These are phyloP conservation scores for Coemansia interrupta DNA, from an alignment of 192 early-diverging fungal genomes.

Conservation along the genomic window DNA sequence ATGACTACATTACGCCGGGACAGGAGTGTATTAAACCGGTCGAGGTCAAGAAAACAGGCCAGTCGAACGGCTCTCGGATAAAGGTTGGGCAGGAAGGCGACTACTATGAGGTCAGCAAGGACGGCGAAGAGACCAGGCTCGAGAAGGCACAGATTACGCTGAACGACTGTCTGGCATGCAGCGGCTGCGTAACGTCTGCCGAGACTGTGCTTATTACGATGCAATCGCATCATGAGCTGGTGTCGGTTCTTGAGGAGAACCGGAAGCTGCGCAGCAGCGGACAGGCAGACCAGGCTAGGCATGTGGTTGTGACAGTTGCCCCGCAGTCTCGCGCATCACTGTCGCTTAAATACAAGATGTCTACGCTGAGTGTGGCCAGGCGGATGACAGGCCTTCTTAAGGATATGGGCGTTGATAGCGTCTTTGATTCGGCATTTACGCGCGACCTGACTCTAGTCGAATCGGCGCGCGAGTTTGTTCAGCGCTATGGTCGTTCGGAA, in stretches of 20 bases:
- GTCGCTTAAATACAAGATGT: slow-evolving; percentile 76
- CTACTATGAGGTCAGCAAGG: slow-evolving; percentile 87
- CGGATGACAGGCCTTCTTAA: slow-evolving; percentile 75
- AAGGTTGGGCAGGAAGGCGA: slow-evolving; percentile 70
- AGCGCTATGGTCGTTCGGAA: slow-evolving; percentile 57
- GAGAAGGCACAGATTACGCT: slow-evolving; percentile 84
- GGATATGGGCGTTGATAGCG: slow-evolving; percentile 73
- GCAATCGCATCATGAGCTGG: slow-evolving; percentile 89
- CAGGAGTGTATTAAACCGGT: slow-evolving; percentile 98
- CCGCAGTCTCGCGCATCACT: slow-evolving; percentile 89
- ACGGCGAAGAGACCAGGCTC: slow-evolving; percentile 81
- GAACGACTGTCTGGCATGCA: slow-evolving; percentile 98
- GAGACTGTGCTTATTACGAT: slow-evolving; percentile 89
- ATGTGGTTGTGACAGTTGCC: slow-evolving; percentile 81
- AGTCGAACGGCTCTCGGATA: slow-evolving; percentile 64
- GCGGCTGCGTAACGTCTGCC: slow-evolving; percentile 97
- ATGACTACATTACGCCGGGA: slow-evolving; percentile 95
- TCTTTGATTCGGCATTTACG: slow-evolving; percentile 87
- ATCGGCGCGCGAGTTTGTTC: slow-evolving; percentile 85
- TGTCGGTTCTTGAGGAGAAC: slow-evolving; percentile 45
- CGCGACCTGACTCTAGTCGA: slow-evolving; percentile 84
- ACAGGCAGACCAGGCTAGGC: slow-evolving; percentile 17
- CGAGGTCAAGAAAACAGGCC: slow-evolving; percentile 64
- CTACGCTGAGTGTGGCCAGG: slow-evolving; percentile 64
- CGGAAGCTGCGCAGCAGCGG: slow-evolving; percentile 20